Evolutionary conservation across 1,284 basidiomycete species (phyloP).

Genomic region (Mycena citricolor): DNA sequence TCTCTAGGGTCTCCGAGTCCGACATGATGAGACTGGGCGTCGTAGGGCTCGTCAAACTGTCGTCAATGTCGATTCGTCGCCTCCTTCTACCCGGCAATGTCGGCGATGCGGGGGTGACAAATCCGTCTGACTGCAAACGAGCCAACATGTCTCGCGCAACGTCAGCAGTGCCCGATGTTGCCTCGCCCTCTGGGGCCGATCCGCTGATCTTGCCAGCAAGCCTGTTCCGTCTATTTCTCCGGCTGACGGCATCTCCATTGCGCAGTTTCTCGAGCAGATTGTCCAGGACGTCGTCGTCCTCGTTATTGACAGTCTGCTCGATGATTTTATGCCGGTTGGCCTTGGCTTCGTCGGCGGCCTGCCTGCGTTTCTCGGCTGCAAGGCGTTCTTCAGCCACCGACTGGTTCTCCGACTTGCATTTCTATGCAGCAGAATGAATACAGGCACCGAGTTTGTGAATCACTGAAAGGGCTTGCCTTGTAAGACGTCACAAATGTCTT

Average conservation of each 20-base stretch:
- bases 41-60: constrained; percentile 10
- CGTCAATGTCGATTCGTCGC: constrained; percentile 20
- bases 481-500: constrained; percentile 94
- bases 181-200: constrained; percentile 38
- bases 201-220: constrained; percentile 40
- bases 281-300: constrained; percentile 71
- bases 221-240: constrained; percentile 56
- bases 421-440: constrained; percentile 46
- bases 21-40: constrained; percentile 8
- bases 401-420: constrained; percentile 82
- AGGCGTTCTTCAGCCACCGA: constrained; percentile 64
- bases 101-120: constrained; percentile 41
- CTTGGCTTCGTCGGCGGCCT: constrained; percentile 61
- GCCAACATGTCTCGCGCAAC: constrained; percentile 75
- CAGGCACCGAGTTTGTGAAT: constrained; percentile 1
- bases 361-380: constrained; percentile 64
- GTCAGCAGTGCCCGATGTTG: constrained; percentile 50
- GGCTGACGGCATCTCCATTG: constrained; percentile 62
- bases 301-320: constrained; percentile 43
- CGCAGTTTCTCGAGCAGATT: constrained; percentile 72
- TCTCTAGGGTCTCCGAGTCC: constrained; percentile 1
- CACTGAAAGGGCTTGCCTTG: constrained; percentile 58
- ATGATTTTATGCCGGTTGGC: constrained; percentile 52
- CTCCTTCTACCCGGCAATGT: constrained; percentile 28
- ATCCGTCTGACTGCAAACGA: constrained; percentile 63